Percentiles rank a stretch among this genome's conserved stretches.
These are phyloP conservation scores for Vanderwaltozyma tropicalis DNA, from an alignment of 805 yeast species.

Conservation along the genomic window DNA sequence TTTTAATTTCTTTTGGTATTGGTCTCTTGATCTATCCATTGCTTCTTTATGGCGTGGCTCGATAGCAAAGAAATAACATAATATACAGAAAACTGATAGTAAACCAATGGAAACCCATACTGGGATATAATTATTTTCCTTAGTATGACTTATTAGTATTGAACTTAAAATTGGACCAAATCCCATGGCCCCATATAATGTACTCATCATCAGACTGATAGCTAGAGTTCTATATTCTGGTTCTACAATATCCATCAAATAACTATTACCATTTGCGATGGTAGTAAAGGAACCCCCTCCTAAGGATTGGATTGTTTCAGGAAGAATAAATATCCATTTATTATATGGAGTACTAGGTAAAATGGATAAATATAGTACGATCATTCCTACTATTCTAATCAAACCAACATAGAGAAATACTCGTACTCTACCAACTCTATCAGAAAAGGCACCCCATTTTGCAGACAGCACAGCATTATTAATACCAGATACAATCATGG, in stretches of 20 bases:
- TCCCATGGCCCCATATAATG: conserved; percentile 49
- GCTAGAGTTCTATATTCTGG: conserved; percentile 46
- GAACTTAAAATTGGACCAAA: conserved; percentile 57
- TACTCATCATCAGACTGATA: conserved; percentile 50
- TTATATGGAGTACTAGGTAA: conserved; percentile 31
- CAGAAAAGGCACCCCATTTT: conserved; percentile 53
- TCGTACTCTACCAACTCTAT: conserved; percentile 50
- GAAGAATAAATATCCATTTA: conserved; percentile 32
- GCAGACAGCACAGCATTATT: conserved; percentile 46
- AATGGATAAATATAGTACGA: conserved; percentile 17
- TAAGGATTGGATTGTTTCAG: conserved; percentile 36
- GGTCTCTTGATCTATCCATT: conserved; percentile 34
- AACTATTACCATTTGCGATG: conserved; percentile 53
- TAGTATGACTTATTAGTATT: conserved; percentile 20
- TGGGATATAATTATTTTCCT: conserved; percentile 25
- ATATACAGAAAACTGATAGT: conserved; percentile 28
- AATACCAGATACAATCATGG: conserved; percentile 33
- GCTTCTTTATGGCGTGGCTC: conserved; percentile 56
- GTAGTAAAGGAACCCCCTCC: conserved; percentile 57
- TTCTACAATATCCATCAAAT: conserved; percentile 63
- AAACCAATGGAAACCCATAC: conserved; percentile 23
- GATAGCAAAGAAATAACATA: conserved; percentile 36
- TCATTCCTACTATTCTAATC: conserved; percentile 16
- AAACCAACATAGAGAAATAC: conserved; percentile 31
- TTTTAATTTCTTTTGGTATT: conserved; percentile 1